Conservation (phyloP, 306 rosid species). For the Prunus mira region DNA sequence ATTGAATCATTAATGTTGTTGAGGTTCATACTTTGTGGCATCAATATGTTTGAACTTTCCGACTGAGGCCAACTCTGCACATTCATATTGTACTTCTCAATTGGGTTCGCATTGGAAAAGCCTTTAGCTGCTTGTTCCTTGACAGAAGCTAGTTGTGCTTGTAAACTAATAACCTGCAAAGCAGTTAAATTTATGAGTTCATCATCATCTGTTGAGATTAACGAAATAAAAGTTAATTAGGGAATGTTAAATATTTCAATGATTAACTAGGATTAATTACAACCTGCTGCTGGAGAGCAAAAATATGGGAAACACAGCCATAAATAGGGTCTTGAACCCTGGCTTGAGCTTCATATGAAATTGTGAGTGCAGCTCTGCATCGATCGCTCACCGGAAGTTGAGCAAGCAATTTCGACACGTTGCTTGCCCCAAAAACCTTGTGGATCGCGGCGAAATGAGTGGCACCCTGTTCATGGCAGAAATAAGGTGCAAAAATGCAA, state of each 20-base stretch:
- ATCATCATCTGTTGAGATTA: background rate
- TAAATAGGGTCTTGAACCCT: conserved; percentile 91
- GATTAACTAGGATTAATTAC: background rate
- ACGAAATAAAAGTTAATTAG: background rate
- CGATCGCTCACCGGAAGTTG: conserved; percentile 75
- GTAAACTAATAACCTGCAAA: conserved; percentile 71
- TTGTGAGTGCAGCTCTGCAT: conserved; percentile 69
- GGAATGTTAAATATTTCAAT: background rate
- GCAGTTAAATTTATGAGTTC: background rate
- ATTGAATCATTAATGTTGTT: conserved; percentile 11
- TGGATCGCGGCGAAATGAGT: conserved; percentile 90
- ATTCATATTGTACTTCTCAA: conserved; percentile 16
- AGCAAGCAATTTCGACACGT: conserved; percentile 86
- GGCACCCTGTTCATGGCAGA: conserved; percentile 90
- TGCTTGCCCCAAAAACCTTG: conserved; percentile 95
- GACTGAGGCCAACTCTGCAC: conserved; percentile 53
- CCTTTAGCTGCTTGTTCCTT: conserved; percentile 76
- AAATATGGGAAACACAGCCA: conserved; percentile 95
- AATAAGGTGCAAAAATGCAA: conserved; percentile 93
- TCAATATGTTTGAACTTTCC: conserved; percentile 37
- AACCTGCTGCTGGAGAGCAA: conserved; percentile 96
- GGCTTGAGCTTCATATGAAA: conserved; percentile 97
- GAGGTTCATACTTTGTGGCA: conserved; percentile 34
- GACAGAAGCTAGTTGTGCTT: conserved; percentile 74
- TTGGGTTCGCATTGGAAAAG: conserved; percentile 17